Conservation (phyloP, 345 rosid species). For the Brassica nigra region DNA sequence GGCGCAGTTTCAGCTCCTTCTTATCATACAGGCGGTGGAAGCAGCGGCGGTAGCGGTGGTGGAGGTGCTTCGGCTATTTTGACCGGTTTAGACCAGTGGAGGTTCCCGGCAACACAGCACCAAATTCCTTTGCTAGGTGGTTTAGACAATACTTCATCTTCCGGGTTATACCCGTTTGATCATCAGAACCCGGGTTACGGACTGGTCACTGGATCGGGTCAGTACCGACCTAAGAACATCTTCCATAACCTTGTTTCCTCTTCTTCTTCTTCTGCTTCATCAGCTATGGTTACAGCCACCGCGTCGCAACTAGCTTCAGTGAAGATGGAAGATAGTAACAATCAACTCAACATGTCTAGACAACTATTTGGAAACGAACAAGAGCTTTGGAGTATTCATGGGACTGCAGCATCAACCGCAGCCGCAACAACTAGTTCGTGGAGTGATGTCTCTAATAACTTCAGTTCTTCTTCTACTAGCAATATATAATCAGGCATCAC, state of each 20-base stretch:
- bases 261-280: constrained; percentile 35
- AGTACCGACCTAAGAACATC: constrained; percentile 40
- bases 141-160: constrained; percentile 27
- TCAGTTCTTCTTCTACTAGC: constrained; percentile 44
- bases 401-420: constrained; percentile 22
- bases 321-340: constrained; percentile 47
- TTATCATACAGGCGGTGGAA: constrained; percentile 31
- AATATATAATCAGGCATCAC: constrained; percentile 29
- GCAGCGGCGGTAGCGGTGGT: constrained; percentile 30
- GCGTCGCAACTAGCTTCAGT: constrained; percentile 37
- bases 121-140: constrained; percentile 38
- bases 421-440: constrained; percentile 40
- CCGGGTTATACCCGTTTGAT: constrained; percentile 36
- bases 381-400: constrained; percentile 43
- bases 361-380: constrained; percentile 37
- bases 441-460: constrained; percentile 45
- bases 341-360: constrained; percentile 36
- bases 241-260: constrained; percentile 35
- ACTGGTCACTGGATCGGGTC: constrained; percentile 37
- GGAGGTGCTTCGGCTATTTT: constrained; percentile 33
- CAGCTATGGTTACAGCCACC: constrained; percentile 38
- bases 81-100: constrained; percentile 42
- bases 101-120: constrained; percentile 21
- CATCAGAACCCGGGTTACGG: constrained; percentile 36
- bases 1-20: constrained; percentile 41